These are phyloP conservation scores for Drosera capensis DNA, from an alignment of 148 eudicot genomes.

Conservation along the genomic window DNA sequence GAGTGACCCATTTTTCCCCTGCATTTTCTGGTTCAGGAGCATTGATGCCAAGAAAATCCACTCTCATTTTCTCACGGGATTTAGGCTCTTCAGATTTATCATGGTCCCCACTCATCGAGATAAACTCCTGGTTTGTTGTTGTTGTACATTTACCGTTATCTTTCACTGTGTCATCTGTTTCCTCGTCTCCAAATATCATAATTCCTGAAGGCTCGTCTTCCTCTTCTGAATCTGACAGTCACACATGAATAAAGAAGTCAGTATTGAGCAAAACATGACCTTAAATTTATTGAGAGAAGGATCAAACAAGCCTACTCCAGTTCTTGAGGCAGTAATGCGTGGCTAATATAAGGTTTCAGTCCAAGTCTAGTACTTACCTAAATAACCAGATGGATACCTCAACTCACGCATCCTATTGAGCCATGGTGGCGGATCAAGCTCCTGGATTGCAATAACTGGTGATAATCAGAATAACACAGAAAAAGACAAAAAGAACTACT, in stretches of 20 bases:
- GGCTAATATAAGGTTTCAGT: not conserved
- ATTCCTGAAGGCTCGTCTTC: slow-evolving; percentile 33
- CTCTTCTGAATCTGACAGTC: slow-evolving; percentile 19
- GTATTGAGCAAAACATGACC: not conserved
- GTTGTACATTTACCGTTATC: no score
- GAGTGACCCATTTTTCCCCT: slow-evolving; percentile 17
- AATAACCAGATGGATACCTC: slow-evolving; percentile 45
- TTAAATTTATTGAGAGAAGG: no score
- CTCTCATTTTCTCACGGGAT: slow-evolving; percentile 13
- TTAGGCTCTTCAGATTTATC: slow-evolving; percentile 6
- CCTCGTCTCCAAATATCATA: slow-evolving; percentile 21
- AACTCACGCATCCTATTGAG: slow-evolving; percentile 48
- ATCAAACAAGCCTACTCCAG: not conserved
- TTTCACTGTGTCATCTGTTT: slow-evolving; percentile 3
- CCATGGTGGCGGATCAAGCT: slow-evolving; percentile 56
- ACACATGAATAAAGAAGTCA: no score
- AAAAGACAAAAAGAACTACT: not conserved
- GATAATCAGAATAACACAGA: not conserved
- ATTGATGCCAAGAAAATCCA: slow-evolving; percentile 30
- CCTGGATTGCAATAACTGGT: slow-evolving; percentile 17
- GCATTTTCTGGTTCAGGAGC: slow-evolving; percentile 27
- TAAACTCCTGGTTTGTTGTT: no score
- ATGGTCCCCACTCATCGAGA: slow-evolving; percentile 3
- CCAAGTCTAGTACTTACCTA: slow-evolving; percentile 18
- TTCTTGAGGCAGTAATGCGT: not conserved